A percentile compares a stretch with the other conserved stretches of the same genome.
Evolutionary conservation across 345 rosid species (phyloP).

Genomic region (Gossypium ekmanianum): DNA sequence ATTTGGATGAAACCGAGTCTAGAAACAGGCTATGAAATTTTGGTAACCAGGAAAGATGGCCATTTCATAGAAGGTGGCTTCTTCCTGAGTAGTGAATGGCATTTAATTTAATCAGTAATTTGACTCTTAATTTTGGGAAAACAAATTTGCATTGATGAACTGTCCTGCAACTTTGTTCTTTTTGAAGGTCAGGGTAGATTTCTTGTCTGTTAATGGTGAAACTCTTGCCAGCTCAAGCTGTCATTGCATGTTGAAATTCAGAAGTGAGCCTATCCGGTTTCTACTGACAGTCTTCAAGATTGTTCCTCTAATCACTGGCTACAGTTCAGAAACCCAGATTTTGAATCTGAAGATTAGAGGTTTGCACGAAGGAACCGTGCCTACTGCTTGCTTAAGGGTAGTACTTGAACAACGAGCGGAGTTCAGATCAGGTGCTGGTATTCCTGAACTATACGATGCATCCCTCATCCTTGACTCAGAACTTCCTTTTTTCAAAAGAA

Average conservation of each 20-base stretch:
- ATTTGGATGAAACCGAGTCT: neutral
- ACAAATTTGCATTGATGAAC: neutral
- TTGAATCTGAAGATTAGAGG: conserved; percentile 57
- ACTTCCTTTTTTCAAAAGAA: conserved; percentile 44
- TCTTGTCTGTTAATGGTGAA: conserved; percentile 57
- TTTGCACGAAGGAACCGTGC: conserved; percentile 47
- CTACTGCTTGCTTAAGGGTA: conserved; percentile 63
- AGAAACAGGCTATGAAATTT: neutral
- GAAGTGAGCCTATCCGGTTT: conserved; percentile 66
- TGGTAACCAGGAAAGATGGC: conserved; percentile 5
- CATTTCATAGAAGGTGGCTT: neutral
- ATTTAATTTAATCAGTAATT: neutral
- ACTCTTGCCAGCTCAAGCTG: conserved; percentile 52
- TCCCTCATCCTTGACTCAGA: conserved; percentile 50
- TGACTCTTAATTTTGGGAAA: neutral
- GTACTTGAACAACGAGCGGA: conserved; percentile 71
- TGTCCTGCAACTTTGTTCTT: neutral
- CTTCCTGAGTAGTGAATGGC: neutral
- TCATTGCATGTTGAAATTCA: conserved; percentile 72
- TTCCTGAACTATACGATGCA: conserved; percentile 79
- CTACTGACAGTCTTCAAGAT: conserved; percentile 58
- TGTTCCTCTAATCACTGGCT: conserved; percentile 72
- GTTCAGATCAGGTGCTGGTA: conserved; percentile 55
- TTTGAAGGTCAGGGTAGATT: conserved; percentile 74
- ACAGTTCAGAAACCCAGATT: conserved; percentile 68